Evolutionary conservation across 352 stramenopile species (phyloP).

Genomic region (Pythium dissimile): DNA sequence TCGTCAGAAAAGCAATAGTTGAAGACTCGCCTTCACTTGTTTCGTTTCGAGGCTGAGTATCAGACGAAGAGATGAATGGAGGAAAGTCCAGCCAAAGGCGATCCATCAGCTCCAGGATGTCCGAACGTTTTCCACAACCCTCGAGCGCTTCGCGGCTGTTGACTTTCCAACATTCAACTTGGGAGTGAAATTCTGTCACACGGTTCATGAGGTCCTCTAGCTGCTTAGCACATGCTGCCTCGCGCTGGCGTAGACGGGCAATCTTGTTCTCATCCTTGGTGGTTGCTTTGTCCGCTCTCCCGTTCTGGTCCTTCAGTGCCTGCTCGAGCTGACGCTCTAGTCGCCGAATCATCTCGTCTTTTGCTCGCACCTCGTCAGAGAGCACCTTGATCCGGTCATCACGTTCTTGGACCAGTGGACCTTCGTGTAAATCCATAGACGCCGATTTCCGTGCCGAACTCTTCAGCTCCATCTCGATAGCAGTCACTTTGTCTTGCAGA

Average conservation of each 20-base stretch:
- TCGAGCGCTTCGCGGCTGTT: constrained; percentile 43
- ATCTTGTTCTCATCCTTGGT: constrained; percentile 7
- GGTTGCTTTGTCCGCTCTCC: neutral
- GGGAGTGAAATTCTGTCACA: constrained; percentile 41
- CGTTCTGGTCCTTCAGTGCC: constrained; percentile 1
- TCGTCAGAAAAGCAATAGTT: constrained; percentile 52
- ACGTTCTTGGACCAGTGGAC: constrained; percentile 12
- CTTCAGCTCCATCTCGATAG: constrained; percentile 24
- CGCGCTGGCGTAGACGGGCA: constrained; percentile 14
- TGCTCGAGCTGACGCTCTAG: constrained; percentile 39
- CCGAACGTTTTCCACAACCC: constrained; percentile 24
- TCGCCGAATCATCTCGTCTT: constrained; percentile 28
- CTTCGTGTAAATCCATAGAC: neutral
- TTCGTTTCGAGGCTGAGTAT: neutral
- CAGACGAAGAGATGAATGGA: constrained; percentile 22
- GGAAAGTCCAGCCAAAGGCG: constrained; percentile 57
- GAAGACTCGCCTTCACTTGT: constrained; percentile 4
- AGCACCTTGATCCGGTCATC: constrained; percentile 29
- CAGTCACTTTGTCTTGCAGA: constrained; percentile 33
- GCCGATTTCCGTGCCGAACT: constrained; percentile 6
- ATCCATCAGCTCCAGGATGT: constrained; percentile 39
- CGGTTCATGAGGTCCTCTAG: constrained; percentile 38
- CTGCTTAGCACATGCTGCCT: constrained; percentile 25
- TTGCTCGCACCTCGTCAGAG: constrained; percentile 29
- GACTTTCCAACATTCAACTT: constrained; percentile 52